phyloP scores from a whole-genome alignment of 495 filamentous ascomycete species.

The Aspergillus taichungensis region DNA sequence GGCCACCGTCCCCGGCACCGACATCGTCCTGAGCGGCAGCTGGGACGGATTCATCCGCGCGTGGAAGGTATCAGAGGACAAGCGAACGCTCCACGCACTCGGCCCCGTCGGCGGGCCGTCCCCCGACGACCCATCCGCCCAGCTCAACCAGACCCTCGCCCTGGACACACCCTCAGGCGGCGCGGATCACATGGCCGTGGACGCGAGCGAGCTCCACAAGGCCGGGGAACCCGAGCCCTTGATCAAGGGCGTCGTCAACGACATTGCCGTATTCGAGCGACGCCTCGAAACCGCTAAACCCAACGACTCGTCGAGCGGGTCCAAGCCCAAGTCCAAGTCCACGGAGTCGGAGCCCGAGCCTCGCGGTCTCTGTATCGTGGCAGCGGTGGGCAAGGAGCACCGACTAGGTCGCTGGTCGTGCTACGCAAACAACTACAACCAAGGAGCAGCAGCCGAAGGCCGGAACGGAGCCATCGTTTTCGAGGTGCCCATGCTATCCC shows the following conservation, averaged over 20 bases:
- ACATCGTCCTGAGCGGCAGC: slow-evolving; percentile 79
- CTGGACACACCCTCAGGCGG: slow-evolving; percentile 14
- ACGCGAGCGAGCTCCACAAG: slow-evolving; percentile 3
- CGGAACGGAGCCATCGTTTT: slow-evolving; percentile 75
- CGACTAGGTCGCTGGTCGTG: slow-evolving; percentile 68
- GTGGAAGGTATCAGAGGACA: slow-evolving; percentile 80
- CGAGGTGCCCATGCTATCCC: slow-evolving; percentile 52
- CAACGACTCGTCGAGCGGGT: slow-evolving; percentile 14
- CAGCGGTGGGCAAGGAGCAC: slow-evolving; percentile 78
- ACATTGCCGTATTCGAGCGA: slow-evolving; percentile 71
- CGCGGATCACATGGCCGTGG: slow-evolving; percentile 17
- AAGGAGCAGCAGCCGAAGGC: slow-evolving; percentile 44
- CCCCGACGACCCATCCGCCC: slow-evolving; percentile 29
- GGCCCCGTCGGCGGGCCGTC: slow-evolving; percentile 50
- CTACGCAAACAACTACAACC: slow-evolving; percentile 32
- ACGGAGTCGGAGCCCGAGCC: slow-evolving; percentile 27
- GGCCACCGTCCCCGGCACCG: slow-evolving; percentile 73
- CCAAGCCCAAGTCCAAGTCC: slow-evolving; percentile 44
- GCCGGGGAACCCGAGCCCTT: slow-evolving; percentile 20
- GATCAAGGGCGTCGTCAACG: slow-evolving; percentile 74
- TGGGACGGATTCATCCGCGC: slow-evolving; percentile 85
- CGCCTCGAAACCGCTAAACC: slow-evolving; percentile 26
- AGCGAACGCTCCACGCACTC: slow-evolving; percentile 62
- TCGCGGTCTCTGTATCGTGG: slow-evolving; percentile 71
- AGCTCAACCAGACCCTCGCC: slow-evolving; percentile 28